Percentiles rank a stretch among this genome's conserved stretches.
These are phyloP conservation scores for Pythium pyrilobum DNA, from an alignment of 352 stramenopile species.

Conservation along the genomic window DNA sequence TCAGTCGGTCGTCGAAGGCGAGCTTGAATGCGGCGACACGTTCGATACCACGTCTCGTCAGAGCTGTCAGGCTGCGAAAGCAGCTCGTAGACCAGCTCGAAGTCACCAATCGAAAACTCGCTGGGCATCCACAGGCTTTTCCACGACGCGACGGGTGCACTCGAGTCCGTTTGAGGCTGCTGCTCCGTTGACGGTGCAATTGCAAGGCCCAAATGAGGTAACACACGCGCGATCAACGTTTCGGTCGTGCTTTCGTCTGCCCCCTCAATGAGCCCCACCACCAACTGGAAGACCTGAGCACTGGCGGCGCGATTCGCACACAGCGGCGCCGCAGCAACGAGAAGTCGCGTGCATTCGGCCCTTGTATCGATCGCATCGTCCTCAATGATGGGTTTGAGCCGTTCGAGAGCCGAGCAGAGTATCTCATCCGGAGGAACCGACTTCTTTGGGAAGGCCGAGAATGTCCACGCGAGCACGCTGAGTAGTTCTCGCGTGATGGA, in stretches of 20 bases:
- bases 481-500: neutral
- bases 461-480: neutral
- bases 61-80: conserved; percentile 3
- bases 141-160: too few relatives aligned
- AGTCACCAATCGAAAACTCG: conserved; percentile 14
- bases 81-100: conserved; percentile 18
- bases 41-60: conserved; percentile 12
- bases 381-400: too few relatives aligned
- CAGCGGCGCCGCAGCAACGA: too few relatives aligned
- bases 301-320: too few relatives aligned
- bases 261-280: too few relatives aligned
- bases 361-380: too few relatives aligned
- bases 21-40: conserved; percentile 10
- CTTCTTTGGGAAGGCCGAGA: neutral
- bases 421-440: too few relatives aligned
- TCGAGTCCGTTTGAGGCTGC: too few relatives aligned
- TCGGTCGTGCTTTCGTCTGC: neutral
- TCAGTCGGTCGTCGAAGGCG: neutral
- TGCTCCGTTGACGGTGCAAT: too few relatives aligned
- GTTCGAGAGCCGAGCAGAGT: too few relatives aligned
- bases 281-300: too few relatives aligned
- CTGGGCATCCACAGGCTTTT: conserved; percentile 6
- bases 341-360: too few relatives aligned
- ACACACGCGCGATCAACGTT: neutral
- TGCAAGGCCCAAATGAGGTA: neutral